Base-by-base conservation (phyloP, 2,329 filamentous ascomycete genomes). In the Stagonosporopsis chrysanthemi region DNA sequence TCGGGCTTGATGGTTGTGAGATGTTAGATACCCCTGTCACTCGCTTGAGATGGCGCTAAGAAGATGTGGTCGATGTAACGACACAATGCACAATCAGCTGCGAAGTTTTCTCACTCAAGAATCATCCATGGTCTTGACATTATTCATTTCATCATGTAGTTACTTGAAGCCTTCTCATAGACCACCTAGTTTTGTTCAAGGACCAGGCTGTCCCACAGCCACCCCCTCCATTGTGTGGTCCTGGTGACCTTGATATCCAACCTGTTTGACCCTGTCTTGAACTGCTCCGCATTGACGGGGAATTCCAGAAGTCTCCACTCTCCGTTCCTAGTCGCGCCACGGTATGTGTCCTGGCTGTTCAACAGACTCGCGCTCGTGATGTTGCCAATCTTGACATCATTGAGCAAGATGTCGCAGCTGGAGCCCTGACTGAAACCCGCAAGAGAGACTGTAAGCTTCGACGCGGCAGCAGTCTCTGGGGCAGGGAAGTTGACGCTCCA, bases 281-380 rank as follows among this genome's bases (percentile, higher is more conserved):
- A 56, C 33, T 49, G 49, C 9, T 64, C 72, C 24, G 64, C 65
- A 2, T 53, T 56, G 12, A 80, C 64, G 0, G 60, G 56, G 49
- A 77, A 80, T 67, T 83, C 78, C 23, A 81, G 75, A 19, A 79
- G 71, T 51, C 78, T 71, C 80, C 80, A 82, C 69, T 83, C 81
- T 1, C 81, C 81, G 5, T 78, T 79, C 23, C 69, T 67, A 6
- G 80, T 83, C 19, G 75, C 79, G 9, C 77, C 79, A n/a, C 81
- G 74, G 66, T 83, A 83, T 33, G 82, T 71, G 19, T 76, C 76
- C 4, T 80, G 81, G 58, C 82, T 81, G 35, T 68, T 81, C 26
- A 75, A 52, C 28, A 83, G 55, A 44, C 64, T 68, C 7, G 62
- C 63, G 7, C 67, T 68, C 1, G 75, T 79, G 48, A 82, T 71